Conservation (phyloP, 2,329 filamentous ascomycete species). For the Paraphoma sp. region DNA sequence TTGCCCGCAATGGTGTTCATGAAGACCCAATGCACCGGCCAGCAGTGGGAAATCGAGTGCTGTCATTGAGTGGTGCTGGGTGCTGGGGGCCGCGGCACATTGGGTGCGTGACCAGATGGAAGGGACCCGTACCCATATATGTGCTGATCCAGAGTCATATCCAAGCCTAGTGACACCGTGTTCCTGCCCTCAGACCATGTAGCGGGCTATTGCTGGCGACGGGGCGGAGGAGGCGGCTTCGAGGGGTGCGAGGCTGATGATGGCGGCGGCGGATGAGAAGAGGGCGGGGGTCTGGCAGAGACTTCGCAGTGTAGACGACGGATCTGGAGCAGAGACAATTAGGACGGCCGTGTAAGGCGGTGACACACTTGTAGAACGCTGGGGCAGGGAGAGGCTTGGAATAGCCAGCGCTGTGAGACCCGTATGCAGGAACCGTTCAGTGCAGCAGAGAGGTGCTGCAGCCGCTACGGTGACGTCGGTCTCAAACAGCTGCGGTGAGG, state of each 20-base stretch:
- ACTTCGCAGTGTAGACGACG: constrained; percentile 20
- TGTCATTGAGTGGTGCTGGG: background rate
- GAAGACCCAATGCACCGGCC: constrained; percentile 9
- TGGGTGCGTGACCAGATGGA: constrained; percentile 21
- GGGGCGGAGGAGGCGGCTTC: constrained; percentile 19
- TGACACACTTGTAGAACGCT: constrained; percentile 34
- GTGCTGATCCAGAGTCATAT: constrained; percentile 51
- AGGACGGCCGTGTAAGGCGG: constrained; percentile 33
- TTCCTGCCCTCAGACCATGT: constrained; percentile 38
- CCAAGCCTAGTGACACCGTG: constrained; percentile 38
- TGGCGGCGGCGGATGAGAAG: constrained; percentile 20
- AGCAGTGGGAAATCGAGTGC: too few species aligned
- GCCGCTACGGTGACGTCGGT: constrained; percentile 5
- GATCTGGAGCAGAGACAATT: constrained; percentile 28
- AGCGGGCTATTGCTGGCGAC: constrained; percentile 26
- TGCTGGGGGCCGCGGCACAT: constrained; percentile 11
- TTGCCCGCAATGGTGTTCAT: constrained; percentile 8
- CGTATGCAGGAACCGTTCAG: constrained; percentile 42
- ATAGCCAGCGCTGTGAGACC: constrained; percentile 37
- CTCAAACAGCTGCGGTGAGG: constrained; percentile 22
- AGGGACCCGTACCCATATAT: constrained; percentile 49
- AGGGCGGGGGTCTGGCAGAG: constrained; percentile 28
- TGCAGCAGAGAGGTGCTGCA: constrained; percentile 11
- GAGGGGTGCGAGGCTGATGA: constrained; percentile 2
- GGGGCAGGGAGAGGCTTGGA: constrained; percentile 29